Base-by-base conservation (phyloP, 768 basidiomycete genomes). In the Termitomyces sp. region DNA sequence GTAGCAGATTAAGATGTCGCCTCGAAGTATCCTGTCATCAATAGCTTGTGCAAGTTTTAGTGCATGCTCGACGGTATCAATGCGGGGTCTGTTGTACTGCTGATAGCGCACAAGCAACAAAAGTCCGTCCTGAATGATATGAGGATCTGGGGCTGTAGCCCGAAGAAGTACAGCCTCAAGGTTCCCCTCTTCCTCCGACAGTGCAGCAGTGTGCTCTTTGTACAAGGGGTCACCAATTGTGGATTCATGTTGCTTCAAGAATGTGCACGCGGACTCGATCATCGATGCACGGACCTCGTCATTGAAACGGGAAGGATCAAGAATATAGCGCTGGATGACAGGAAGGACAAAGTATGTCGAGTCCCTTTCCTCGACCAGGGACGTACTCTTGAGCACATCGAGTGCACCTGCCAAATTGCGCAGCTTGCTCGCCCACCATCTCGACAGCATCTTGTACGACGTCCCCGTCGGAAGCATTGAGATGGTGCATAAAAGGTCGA, bases 101-200 rank as follows among this genome's bases (percentile, higher is more conserved):
- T 71, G 70, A 54, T 68, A 64, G 28, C 28, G 28, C 4, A 4
- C 28, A 28, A 28, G 28, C 4, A 28, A 28, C 2, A 28, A 4
- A 28, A 28, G 28, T 28, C 28, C 28, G 4, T 28, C 28, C 4
- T 28, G 28, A 28, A 28, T 28, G 28, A 28, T 16, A 38, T 59
- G 54, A 20, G 51, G 0, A 12, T 38, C 35, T n/a, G 40, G 50
- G 20, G 46, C 51, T 1, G 62, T 62, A 11, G 24, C 24, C 33
- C 56, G 55, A 54, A 69, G 60, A 35, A 70, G 61, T 2, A 70
- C 55, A 4, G 60, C 20, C 20, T 62, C 63, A 8, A 68, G 51
- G 45, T 68, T 68, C 8, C 38, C 44, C 28, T 67, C 64, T 57
- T 66, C 64, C 1, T 15, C 28, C 18, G 54, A 48, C 9, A 69